Evolutionary conservation across 2,329 filamentous ascomycete species (phyloP).

Genomic region (Diplodia scrobiculata): DNA sequence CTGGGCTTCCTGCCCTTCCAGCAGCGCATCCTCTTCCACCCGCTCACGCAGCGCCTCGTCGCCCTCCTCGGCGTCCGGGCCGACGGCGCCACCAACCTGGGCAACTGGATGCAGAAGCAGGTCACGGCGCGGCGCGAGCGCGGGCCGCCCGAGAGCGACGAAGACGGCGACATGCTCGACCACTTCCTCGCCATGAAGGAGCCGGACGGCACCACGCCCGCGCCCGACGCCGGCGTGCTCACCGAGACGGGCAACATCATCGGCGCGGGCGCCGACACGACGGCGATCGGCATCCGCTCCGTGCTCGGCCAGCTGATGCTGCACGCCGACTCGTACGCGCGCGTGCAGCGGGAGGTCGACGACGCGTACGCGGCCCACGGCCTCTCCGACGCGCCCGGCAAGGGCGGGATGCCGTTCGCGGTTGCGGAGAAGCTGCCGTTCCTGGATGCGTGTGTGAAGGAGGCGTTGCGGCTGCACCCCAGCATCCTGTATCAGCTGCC

Average conservation of each 20-base stretch:
- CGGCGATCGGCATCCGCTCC: constrained; percentile 51
- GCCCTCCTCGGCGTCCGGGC: background rate
- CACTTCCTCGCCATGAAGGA: constrained; percentile 10
- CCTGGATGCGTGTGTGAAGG: constrained; percentile 57
- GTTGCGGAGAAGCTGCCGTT: constrained; percentile 52
- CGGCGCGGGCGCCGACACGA: constrained; percentile 50
- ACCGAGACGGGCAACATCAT: constrained; percentile 30
- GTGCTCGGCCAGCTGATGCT: constrained; percentile 49
- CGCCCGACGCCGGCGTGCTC: background rate
- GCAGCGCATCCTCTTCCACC: background rate
- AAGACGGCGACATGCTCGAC: constrained; percentile 3
- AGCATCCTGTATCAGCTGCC: constrained; percentile 48
- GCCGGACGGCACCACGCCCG: background rate
- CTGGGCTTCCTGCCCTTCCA: background rate
- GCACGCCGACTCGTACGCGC: background rate
- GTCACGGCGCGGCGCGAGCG: background rate
- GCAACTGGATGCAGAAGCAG: background rate
- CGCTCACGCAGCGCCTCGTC: background rate
- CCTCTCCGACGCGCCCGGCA: background rate
- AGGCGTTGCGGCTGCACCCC: constrained; percentile 58
- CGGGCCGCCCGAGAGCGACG: background rate
- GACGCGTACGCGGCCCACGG: background rate
- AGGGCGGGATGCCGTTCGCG: background rate
- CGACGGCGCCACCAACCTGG: background rate
- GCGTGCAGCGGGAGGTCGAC: background rate